Evolutionary conservation across 2,329 filamentous ascomycete genomes (phyloP).

Genomic region (Parastagonospora nodorum): DNA sequence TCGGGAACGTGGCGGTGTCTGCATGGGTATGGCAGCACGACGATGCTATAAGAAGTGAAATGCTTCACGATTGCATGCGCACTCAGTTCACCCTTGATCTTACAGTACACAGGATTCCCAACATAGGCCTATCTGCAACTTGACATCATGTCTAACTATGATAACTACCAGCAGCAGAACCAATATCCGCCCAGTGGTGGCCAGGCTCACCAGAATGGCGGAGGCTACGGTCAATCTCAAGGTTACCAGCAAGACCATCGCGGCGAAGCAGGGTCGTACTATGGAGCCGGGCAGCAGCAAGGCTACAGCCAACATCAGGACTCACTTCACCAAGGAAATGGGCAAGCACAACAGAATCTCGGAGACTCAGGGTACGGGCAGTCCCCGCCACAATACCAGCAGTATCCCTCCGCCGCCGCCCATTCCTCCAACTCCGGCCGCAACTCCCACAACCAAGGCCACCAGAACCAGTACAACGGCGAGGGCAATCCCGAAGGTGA

Average conservation of each 20-base stretch:
- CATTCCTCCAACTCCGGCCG: conserved; percentile 29
- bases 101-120: background rate
- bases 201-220: conserved; percentile 10
- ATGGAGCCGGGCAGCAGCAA: conserved; percentile 12
- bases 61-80: background rate
- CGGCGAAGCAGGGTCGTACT: conserved; percentile 18
- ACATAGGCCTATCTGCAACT: background rate
- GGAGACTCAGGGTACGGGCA: conserved; percentile 18
- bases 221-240: conserved; percentile 10
- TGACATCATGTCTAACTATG: conserved; percentile 16
- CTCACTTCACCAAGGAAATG: conserved; percentile 8
- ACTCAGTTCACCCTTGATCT: background rate
- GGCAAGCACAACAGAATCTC: conserved; percentile 16
- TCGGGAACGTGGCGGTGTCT: background rate
- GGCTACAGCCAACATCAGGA: background rate
- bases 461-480: conserved; percentile 28
- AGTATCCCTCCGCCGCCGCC: conserved; percentile 22
- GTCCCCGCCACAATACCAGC: conserved; percentile 29
- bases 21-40: background rate
- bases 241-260: conserved; percentile 8
- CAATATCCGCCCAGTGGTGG: conserved; percentile 8
- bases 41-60: background rate
- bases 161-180: conserved; percentile 8
- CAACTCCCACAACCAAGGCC: conserved; percentile 28
- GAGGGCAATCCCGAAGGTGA: conserved; percentile 28